Evolutionary conservation across 441 rosid species (phyloP), one percentile per base, ranked within the genome.

Genomic region (Aquilaria agallochum): DNA sequence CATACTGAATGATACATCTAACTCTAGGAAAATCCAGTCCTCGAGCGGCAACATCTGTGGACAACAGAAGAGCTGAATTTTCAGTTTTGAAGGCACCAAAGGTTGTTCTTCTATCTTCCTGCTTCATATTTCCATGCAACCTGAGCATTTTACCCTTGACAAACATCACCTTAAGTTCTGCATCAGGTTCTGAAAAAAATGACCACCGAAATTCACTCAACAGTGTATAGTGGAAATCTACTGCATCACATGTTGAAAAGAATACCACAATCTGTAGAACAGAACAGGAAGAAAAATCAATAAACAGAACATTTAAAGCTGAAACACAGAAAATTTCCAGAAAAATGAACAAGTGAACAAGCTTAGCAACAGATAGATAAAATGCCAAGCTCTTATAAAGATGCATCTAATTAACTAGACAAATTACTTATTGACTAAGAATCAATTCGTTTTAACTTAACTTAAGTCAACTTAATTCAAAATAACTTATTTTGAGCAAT

Each of bases 201-300:
- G 89, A 82, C 87, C 85, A 84, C 70, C 65, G 80, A 82, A 91
- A 89, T 65, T 78, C 85, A 71, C 74, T 85, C 60, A 94, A 66
- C 74, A 94, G 81, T 31, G 79, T 78, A 78, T 82, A 76, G 76
- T 91, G 99, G 79, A 89, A 94, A 82, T 91, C 97, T 53, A 95
- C 99, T 15, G 96, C 94, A 81, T 80, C 97, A 70, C 97, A 91
- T 62, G 99, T 95, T 34, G 99, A 95, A 70, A 95, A 94, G 92
- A 95, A 91, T 47, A 95, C 89, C 58, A 95, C 97, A 75, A 95
- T 74, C 99, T 95, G 85, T 53, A 58, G 70, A 73, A 74, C 34
- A 15, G 42, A 36, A 36, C 5, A 36, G 58, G 13, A 53, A 72
- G 68, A 30, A 63, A 62, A 64, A 20, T 53, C 62, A 47, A 65